phyloP scores from a whole-genome alignment of 345 rosid species.

The Microcos paniculata region DNA sequence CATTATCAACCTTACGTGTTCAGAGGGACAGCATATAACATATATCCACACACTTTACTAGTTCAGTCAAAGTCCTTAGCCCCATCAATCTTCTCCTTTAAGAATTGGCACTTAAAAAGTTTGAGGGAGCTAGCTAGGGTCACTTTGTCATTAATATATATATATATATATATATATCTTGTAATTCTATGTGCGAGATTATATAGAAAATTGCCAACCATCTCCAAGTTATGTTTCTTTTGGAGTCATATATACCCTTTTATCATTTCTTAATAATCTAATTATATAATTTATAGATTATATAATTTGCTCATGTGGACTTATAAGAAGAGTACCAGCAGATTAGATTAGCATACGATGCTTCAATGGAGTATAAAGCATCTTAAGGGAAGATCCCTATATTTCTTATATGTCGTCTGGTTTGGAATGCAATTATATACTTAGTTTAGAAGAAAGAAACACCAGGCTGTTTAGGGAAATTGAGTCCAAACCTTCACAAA shows the following conservation, averaged over 20 bases:
- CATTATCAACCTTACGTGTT: background rate
- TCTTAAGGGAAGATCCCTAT: too few species aligned
- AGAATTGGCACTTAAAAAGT: background rate
- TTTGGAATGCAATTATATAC: too few species aligned
- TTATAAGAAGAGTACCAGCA: too few species aligned
- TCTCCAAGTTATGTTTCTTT: background rate
- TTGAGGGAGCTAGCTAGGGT: background rate
- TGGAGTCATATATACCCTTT: background rate
- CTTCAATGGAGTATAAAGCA: too few species aligned
- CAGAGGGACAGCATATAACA: background rate
- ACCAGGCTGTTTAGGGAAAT: too few species aligned
- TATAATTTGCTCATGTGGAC: too few species aligned
- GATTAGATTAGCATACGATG: too few species aligned
- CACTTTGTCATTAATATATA: background rate
- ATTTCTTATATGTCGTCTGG: too few species aligned
- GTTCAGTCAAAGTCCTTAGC: background rate
- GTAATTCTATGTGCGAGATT: background rate
- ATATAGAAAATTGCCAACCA: background rate
- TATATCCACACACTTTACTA: background rate
- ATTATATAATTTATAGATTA: too few species aligned
- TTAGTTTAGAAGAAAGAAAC: too few species aligned
- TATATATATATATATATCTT: too few species aligned
- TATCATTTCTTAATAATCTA: background rate
- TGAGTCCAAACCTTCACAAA: too few species aligned
- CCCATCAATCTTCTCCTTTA: background rate